Percentiles rank a stretch among this genome's conserved stretches.
phyloP scores from a whole-genome alignment of 2,329 filamentous ascomycete species.

The Hypoxylon sp. region DNA sequence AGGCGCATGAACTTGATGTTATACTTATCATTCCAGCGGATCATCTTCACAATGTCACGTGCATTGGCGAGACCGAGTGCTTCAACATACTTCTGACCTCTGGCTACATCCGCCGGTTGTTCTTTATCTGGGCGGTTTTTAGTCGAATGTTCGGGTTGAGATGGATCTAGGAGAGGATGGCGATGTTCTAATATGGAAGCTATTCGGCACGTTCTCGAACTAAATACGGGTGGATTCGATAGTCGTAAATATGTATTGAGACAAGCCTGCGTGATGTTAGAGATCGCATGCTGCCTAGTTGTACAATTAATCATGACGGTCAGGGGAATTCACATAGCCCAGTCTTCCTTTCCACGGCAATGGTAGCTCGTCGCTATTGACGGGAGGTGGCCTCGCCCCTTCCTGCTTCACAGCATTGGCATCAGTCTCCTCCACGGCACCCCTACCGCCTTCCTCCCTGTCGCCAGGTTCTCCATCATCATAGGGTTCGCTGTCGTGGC shows the following conservation, averaged over 20 bases:
- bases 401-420: conserved; percentile 43
- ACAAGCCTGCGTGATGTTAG: conserved; percentile 71
- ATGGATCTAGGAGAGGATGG: conserved; percentile 81
- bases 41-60: conserved; percentile 84
- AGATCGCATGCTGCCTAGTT: conserved; percentile 26
- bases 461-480: conserved; percentile 28
- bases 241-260: conserved; percentile 91
- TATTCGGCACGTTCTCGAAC: conserved; percentile 91
- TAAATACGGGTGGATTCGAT: conserved; percentile 87
- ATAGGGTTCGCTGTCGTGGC: conserved; percentile 4
- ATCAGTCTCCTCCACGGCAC: conserved; percentile 40
- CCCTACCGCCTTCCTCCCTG: conserved; percentile 33
- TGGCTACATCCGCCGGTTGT: conserved; percentile 73
- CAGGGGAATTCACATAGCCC: conserved; percentile 77
- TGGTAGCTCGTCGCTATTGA: conserved; percentile 86
- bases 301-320: conserved; percentile 15
- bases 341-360: conserved; percentile 91
- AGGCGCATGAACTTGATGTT: conserved; percentile 93
- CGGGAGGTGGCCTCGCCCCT: conserved; percentile 74
- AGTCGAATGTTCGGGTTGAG: conserved; percentile 81
- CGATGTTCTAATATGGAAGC: conserved; percentile 90
- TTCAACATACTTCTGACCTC: conserved; percentile 81
- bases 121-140: conserved; percentile 88
- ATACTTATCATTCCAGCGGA: conserved; percentile 92
- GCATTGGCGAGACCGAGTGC: conserved; percentile 84